Percentiles rank a stretch among this genome's conserved stretches.
Conservation (phyloP, 129 eudicot genomes). For the Flaveria sonorensis region DNA sequence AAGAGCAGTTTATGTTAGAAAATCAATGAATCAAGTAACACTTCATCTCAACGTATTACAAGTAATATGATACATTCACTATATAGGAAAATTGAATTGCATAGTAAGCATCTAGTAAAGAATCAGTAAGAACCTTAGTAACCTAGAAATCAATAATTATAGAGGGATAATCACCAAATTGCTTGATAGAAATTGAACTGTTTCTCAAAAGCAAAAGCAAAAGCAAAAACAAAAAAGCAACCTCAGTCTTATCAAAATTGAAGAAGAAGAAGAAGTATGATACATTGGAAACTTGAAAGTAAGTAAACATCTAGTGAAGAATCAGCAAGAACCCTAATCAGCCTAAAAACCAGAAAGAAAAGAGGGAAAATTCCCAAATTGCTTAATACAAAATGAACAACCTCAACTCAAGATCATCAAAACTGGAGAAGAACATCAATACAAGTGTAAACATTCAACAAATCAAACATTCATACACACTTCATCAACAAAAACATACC, state of each 20-base stretch:
- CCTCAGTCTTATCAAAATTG: background rate
- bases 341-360: background rate
- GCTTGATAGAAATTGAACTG: background rate
- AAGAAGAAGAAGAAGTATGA: background rate
- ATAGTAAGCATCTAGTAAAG: too few relatives aligned
- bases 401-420: background rate
- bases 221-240: background rate
- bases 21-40: background rate
- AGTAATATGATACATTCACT: background rate
- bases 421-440: background rate
- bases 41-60: background rate
- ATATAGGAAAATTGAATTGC: background rate
- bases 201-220: background rate
- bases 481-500: constrained; percentile 18
- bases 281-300: too few relatives aligned
- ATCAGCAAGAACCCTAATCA: background rate
- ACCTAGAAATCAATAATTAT: too few relatives aligned
- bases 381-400: background rate
- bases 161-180: background rate
- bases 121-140: too few relatives aligned
- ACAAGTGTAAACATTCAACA: background rate
- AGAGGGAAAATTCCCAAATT: background rate
- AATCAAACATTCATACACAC: constrained; percentile 1
- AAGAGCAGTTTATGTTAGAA: background rate
- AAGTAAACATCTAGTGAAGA: background rate